Evolutionary conservation across 441 rosid species (phyloP).

Genomic region (Oxalis stricta): DNA sequence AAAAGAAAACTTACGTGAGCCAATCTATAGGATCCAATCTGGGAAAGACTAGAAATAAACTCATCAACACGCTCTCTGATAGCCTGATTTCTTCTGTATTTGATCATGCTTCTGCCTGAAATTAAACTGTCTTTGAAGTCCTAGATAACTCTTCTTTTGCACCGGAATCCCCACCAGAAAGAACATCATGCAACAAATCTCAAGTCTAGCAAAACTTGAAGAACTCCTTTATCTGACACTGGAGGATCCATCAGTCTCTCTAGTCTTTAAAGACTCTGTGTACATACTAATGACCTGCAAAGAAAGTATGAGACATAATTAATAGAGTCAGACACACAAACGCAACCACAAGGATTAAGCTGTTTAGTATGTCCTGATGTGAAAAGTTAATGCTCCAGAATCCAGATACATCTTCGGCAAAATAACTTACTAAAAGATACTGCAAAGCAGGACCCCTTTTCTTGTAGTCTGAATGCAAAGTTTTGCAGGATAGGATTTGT

Average conservation of each 20-base stretch:
- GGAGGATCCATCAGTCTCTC: constrained; percentile 41
- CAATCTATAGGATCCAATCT: constrained; percentile 95
- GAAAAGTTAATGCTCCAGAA: background rate
- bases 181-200: constrained; percentile 76
- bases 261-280: constrained; percentile 47
- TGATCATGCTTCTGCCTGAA: constrained; percentile 61
- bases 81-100: constrained; percentile 33
- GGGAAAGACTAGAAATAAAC: constrained; percentile 42
- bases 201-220: constrained; percentile 72
- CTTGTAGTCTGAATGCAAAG: constrained; percentile 57
- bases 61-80: constrained; percentile 48
- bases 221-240: constrained; percentile 87
- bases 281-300: constrained; percentile 67
- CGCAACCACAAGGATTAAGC: background rate
- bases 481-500: constrained; percentile 74
- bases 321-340: background rate
- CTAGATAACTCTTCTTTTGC: constrained; percentile 33
- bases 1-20: constrained; percentile 66
- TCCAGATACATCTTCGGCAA: background rate
- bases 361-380: background rate
- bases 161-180: constrained; percentile 61
- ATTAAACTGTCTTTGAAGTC: constrained; percentile 31
- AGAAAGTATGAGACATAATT: background rate
- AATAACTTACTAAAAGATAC: constrained; percentile 1
- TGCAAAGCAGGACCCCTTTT: constrained; percentile 44